Evolutionary conservation across 1,284 basidiomycete genomes (phyloP), one percentile per base, ranked within the genome.

Genomic region (Apiotrichum gamsii): DNA sequence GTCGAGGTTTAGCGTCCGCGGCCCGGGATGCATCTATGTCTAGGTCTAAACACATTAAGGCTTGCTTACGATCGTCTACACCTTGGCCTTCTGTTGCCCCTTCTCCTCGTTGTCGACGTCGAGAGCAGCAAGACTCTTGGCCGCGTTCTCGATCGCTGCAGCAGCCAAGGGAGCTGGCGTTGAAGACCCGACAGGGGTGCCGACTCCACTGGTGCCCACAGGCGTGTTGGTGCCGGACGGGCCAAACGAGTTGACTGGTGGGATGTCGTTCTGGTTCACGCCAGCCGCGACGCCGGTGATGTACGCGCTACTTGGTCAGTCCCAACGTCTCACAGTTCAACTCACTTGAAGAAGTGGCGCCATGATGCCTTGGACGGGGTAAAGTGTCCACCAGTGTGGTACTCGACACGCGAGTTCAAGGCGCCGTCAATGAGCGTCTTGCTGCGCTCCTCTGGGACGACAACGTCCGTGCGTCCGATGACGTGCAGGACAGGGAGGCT

Each of bases 401-500:
- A 47, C 54, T 74, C 72, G 16, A 72, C 58, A 29, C 72, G 51
- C 3, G 58, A 49, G 49, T 69, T 69, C 38, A 58, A 63, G 25
- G 85, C 84, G 5, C 80, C 74, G 2, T 78, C 76, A 8, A 86
- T 67, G 15, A 93, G 70, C 9, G 74, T 72, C 55, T 77, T 76
- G 3, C 84, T 79, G 20, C 85, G 76, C 61, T 87, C 88, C 57
- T 81, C 80, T 3, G 81, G 72, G 3, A 94, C 85, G 31, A 94
- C 78, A 13, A 88, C 79, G 59, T 94, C 90, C 36, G 78, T 89
- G 59, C 75, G 78, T 5, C 90, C 90, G 6, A 90, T 74, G 15
- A 94, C 76, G 65, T 90, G 87, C 18, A 95, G 73, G 0, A 86
- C 89, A 4, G 82, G 85, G 1, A 90, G 86, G 1, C 45, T 31